Percentiles rank a stretch among this genome's conserved stretches.
phyloP scores from a whole-genome alignment of 2,329 filamentous ascomycete species.

The Ophiostoma sp. region DNA sequence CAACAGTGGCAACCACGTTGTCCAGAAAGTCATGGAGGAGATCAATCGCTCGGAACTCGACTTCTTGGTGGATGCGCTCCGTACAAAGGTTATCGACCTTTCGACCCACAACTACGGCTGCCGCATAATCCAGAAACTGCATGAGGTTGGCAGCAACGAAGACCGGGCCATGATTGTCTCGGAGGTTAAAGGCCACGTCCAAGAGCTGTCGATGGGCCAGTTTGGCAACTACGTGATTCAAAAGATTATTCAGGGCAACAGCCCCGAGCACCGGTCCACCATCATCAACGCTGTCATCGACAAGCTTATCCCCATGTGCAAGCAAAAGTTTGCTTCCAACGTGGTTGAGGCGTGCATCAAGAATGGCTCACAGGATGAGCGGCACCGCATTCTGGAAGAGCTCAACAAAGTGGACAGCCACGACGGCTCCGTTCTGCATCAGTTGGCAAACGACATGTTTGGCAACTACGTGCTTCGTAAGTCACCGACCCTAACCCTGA shows the following conservation, averaged over 20 bases:
- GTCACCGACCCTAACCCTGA: conserved; percentile 36
- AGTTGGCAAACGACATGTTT: conserved; percentile 82
- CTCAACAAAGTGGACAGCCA: conserved; percentile 56
- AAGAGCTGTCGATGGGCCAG: conserved; percentile 72
- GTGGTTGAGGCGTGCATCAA: conserved; percentile 91
- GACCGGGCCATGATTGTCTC: conserved; percentile 67
- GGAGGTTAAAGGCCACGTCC: conserved; percentile 70
- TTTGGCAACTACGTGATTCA: conserved; percentile 97
- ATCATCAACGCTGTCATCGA: conserved; percentile 70
- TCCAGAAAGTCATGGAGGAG: conserved; percentile 86
- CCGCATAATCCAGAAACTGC: conserved; percentile 84
- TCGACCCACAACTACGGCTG: conserved; percentile 82
- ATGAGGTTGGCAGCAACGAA: conserved; percentile 71
- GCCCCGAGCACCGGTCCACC: conserved; percentile 62
- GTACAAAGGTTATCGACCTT: conserved; percentile 65
- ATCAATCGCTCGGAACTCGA: conserved; percentile 72
- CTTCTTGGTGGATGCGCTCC: conserved; percentile 79
- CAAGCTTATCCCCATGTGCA: conserved; percentile 70
- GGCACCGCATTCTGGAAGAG: conserved; percentile 60
- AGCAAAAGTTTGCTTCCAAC: conserved; percentile 95
- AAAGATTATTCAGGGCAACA: conserved; percentile 77
- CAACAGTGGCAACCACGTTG: conserved; percentile 91
- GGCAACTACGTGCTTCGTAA: conserved; percentile 96
- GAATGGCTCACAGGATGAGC: conserved; percentile 62
- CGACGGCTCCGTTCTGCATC: conserved; percentile 63